These are phyloP conservation scores for Turritis glabra DNA, from an alignment of 345 rosid genomes.

Conservation along the genomic window DNA sequence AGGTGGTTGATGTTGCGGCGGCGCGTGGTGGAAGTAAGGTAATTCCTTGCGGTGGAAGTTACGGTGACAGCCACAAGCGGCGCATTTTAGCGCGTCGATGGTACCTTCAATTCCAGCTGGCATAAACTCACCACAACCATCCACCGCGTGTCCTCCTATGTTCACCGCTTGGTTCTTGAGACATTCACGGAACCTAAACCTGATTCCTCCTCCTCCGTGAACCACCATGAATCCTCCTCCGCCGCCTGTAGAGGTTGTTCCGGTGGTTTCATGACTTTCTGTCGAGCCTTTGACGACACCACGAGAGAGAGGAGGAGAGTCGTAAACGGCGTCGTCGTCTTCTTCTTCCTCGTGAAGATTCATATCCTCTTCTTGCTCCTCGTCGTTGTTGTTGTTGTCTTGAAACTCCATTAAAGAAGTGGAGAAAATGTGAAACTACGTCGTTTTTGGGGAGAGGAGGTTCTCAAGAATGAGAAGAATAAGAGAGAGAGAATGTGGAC, in stretches of 20 bases:
- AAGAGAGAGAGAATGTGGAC: slow-evolving; percentile 49
- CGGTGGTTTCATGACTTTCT: slow-evolving; percentile 29
- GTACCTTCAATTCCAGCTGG: slow-evolving; percentile 76
- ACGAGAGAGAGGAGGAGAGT: slow-evolving; percentile 40
- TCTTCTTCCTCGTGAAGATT: slow-evolving; percentile 42
- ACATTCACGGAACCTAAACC: slow-evolving; percentile 66
- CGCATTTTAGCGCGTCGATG: slow-evolving; percentile 77
- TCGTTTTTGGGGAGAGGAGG: slow-evolving; percentile 30
- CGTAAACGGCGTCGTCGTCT: slow-evolving; percentile 46
- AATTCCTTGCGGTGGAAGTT: slow-evolving; percentile 82
- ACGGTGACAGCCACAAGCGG: slow-evolving; percentile 83
- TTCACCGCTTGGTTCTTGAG: slow-evolving; percentile 79
- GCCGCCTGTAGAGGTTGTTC: slow-evolving; percentile 28
- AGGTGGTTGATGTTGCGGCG: slow-evolving; percentile 33
- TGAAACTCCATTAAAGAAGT: slow-evolving; percentile 29
- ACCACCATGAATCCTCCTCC: slow-evolving; percentile 40
- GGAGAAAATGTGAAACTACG: slow-evolving; percentile 19
- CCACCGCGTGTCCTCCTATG: slow-evolving; percentile 80
- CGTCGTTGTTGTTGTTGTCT: slow-evolving; percentile 59
- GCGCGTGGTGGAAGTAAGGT: slow-evolving; percentile 43
- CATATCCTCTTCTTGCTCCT: slow-evolving; percentile 68
- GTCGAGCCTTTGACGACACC: slow-evolving; percentile 24
- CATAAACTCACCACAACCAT: slow-evolving; percentile 82
- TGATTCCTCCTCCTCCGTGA: slow-evolving; percentile 29
- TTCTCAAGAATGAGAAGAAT: slow-evolving; percentile 21